Conservation (phyloP, 169 alveolate species). For the Plasmodium malariae region DNA sequence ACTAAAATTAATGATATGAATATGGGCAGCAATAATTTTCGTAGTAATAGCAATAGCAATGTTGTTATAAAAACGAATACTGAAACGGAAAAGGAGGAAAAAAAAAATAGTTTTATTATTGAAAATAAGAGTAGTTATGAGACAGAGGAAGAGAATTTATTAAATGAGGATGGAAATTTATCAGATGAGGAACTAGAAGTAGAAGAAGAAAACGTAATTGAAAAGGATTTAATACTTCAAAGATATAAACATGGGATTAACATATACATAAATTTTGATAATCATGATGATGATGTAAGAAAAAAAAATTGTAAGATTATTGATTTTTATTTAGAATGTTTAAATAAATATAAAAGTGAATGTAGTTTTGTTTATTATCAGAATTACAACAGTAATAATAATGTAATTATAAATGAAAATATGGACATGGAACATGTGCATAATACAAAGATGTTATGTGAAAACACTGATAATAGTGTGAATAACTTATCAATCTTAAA, state of each 20-base stretch:
- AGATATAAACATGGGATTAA: constrained; percentile 73
- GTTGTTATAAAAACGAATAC: constrained; percentile 12
- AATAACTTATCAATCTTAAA: constrained; percentile 7
- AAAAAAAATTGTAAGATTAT: constrained; percentile 38
- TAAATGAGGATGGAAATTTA: constrained; percentile 51
- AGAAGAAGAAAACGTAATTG: constrained; percentile 58
- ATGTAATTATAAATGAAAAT: constrained; percentile 47
- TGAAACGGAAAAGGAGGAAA: constrained; percentile 14
- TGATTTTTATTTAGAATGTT: constrained; percentile 86
- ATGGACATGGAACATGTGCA: constrained; percentile 7
- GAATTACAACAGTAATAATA: constrained; percentile 57
- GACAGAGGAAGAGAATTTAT: constrained; percentile 41
- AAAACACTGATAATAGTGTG: not conserved
- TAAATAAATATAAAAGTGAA: constrained; percentile 82
- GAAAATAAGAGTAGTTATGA: constrained; percentile 58
- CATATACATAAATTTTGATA: constrained; percentile 26
- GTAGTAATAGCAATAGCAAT: not conserved
- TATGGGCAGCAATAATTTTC: constrained; percentile 2
- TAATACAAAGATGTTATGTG: constrained; percentile 8
- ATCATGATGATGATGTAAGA: not conserved
- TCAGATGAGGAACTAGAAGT: constrained; percentile 68
- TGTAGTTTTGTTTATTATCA: constrained; percentile 81
- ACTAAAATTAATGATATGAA: constrained; percentile 30
- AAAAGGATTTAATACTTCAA: constrained; percentile 65
- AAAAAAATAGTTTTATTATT: constrained; percentile 1